Evolutionary conservation across 306 rosid genomes (phyloP), one percentile per base, ranked within the genome.

Genomic region (Vigna hirtella): DNA sequence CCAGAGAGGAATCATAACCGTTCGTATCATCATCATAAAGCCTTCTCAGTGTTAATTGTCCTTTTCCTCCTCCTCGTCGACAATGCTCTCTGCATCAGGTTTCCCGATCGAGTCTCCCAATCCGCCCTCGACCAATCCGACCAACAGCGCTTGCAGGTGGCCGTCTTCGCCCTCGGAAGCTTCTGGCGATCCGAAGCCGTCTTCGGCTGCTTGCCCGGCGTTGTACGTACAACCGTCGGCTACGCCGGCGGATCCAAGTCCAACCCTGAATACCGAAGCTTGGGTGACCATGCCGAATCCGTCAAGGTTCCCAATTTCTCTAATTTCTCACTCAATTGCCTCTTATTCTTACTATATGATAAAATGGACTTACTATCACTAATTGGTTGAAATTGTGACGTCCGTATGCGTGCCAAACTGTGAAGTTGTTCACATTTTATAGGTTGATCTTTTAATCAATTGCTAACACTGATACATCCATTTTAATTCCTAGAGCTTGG

Each of bases 111-210:
- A 82, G 82, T 74, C 78, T 18, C 83, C 18, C 87, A 82, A 50
- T 16, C 87, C 30, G 38, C 77, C 32, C 82, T 75, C 72, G 76
- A 78, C 42, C 73, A 26, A 17, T 78, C 88, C 7, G 84, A 68
- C 76, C 79, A 80, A 74, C 82, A 72, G 9, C 84, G 77, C 70
- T 62, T 91, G 74, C 85, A 82, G 70, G 84, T 86, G 0, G 93
- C 96, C 2, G 89, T 88, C 70, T 95, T 95, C 81, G 88, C 98
- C 69, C 89, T 95, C 36, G 98, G 98, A 55, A 82, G 98, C 86
- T 92, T 95, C 91, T 95, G 98, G 98, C 88, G 98, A 86, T 91
- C 98, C 7, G 98, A 95, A 83, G 89, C 97, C 32, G 90, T 89
- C 4, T 95, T 95, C 32, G 98, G 98, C 5, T 92, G 98, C 87